phyloP scores from a whole-genome alignment of 2,329 filamentous ascomycete species.

The Fusarium sp. region DNA sequence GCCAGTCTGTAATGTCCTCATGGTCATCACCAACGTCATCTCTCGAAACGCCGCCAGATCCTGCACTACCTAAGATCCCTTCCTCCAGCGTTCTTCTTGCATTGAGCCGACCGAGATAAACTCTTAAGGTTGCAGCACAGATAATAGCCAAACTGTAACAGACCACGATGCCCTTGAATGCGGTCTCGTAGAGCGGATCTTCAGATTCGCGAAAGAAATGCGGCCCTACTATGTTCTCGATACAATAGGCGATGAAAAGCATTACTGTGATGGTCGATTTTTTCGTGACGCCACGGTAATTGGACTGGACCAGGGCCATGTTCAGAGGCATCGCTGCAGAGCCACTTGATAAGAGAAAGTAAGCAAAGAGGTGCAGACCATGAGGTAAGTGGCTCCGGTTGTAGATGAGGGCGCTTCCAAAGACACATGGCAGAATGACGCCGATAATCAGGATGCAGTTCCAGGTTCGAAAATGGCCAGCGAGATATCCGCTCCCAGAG shows the following conservation, averaged over 20 bases:
- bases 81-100: slow-evolving; percentile 55
- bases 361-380: slow-evolving; percentile 65
- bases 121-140: slow-evolving; percentile 57
- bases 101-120: slow-evolving; percentile 62
- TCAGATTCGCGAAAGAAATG: slow-evolving; percentile 65
- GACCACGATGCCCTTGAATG: slow-evolving; percentile 66
- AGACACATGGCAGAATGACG: slow-evolving; percentile 63
- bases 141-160: slow-evolving; percentile 65
- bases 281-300: slow-evolving; percentile 68
- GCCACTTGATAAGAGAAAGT: slow-evolving; percentile 67
- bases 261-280: slow-evolving; percentile 70
- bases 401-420: slow-evolving; percentile 66
- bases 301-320: slow-evolving; percentile 66
- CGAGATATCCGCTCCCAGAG: slow-evolving; percentile 61
- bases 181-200: slow-evolving; percentile 63
- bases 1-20: slow-evolving; percentile 71
- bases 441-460: slow-evolving; percentile 64
- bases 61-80: slow-evolving; percentile 58
- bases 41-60: slow-evolving; percentile 54
- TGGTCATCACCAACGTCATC: slow-evolving; percentile 53
- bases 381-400: slow-evolving; percentile 54
- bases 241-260: slow-evolving; percentile 66
- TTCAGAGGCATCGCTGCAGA: slow-evolving; percentile 66
- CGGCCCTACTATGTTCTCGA: slow-evolving; percentile 67
- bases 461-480: slow-evolving; percentile 62